Evolutionary conservation across 2,329 filamentous ascomycete species (phyloP).

Genomic region (Pestalotiopsis sp.): DNA sequence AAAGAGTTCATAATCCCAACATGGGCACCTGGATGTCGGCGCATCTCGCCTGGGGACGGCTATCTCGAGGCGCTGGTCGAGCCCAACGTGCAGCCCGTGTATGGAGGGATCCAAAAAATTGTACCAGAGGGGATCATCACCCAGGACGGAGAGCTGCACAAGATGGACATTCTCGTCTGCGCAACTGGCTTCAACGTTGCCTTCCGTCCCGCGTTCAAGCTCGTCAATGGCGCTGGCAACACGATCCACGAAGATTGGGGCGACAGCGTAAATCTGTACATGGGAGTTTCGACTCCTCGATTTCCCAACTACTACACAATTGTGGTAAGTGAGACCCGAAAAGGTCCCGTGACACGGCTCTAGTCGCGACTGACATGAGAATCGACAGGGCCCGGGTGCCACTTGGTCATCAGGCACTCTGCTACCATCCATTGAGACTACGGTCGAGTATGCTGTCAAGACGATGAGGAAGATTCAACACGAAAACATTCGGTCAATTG

Average conservation of each 20-base stretch:
- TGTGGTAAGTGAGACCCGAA: not conserved
- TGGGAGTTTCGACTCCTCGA: conserved; percentile 51
- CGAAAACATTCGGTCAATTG: conserved; percentile 18
- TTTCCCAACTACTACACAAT: conserved; percentile 12
- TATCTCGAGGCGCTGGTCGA: conserved; percentile 32
- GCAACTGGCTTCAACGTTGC: conserved; percentile 33
- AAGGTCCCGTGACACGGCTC: not conserved
- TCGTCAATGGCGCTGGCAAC: conserved; percentile 47
- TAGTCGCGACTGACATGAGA: not conserved
- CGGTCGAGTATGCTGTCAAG: conserved; percentile 17
- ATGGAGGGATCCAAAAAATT: conserved; percentile 22
- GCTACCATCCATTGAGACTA: conserved; percentile 4
- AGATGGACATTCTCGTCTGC: conserved; percentile 34
- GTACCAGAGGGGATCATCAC: conserved; percentile 28
- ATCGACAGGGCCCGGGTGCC: conserved; percentile 3
- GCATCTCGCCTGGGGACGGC: conserved; percentile 32
- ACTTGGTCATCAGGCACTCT: conserved; percentile 10
- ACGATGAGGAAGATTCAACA: conserved; percentile 19
- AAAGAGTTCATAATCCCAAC: conserved; percentile 45
- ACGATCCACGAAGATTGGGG: conserved; percentile 54
- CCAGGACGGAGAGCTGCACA: conserved; percentile 24
- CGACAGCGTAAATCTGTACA: conserved; percentile 53
- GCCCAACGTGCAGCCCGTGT: conserved; percentile 27
- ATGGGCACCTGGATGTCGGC: conserved; percentile 29
- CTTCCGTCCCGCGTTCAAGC: conserved; percentile 36